These are phyloP conservation scores for Alternaria viburni DNA, from an alignment of 2,329 filamentous ascomycete genomes.

Conservation along the genomic window DNA sequence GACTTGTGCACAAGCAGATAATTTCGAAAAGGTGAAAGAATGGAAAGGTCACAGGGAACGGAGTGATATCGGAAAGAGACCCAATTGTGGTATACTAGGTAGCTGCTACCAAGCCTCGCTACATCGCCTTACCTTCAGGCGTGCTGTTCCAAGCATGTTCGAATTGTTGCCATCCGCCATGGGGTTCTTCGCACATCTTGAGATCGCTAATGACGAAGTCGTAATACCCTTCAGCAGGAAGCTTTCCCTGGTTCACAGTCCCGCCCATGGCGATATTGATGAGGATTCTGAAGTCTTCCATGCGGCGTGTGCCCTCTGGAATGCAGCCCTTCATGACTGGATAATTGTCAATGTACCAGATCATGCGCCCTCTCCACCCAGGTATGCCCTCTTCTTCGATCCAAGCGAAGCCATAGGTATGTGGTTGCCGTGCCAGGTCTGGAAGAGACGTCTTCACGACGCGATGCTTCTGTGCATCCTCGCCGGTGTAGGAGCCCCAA, in stretches of 20 bases:
- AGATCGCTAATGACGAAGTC: constrained; percentile 63
- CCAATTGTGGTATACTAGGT: background rate
- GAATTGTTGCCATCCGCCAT: constrained; percentile 63
- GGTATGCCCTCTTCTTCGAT: constrained; percentile 54
- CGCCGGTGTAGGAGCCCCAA: constrained; percentile 62
- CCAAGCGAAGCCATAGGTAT: constrained; percentile 65
- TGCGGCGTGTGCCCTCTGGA: constrained; percentile 59
- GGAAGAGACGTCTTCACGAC: constrained; percentile 60
- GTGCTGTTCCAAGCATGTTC: constrained; percentile 57
- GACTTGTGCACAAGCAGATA: background rate
- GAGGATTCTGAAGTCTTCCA: constrained; percentile 63
- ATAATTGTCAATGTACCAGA: constrained; percentile 66
- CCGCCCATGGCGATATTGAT: constrained; percentile 69
- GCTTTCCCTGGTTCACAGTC: constrained; percentile 61
- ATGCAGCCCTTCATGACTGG: constrained; percentile 64
- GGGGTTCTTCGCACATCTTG: constrained; percentile 60
- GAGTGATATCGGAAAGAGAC: background rate
- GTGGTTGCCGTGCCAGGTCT: constrained; percentile 55
- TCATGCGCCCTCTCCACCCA: constrained; percentile 54
- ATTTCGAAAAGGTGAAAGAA: background rate
- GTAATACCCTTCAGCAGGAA: constrained; percentile 61
- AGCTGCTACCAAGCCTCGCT: background rate
- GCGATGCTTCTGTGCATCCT: constrained; percentile 64
- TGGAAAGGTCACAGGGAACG: background rate
- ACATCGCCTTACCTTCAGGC: constrained; percentile 43